Evolutionary conservation across 768 basidiomycete genomes (phyloP), one percentile per base, ranked within the genome.

Genomic region (Leccinum imitatum): DNA sequence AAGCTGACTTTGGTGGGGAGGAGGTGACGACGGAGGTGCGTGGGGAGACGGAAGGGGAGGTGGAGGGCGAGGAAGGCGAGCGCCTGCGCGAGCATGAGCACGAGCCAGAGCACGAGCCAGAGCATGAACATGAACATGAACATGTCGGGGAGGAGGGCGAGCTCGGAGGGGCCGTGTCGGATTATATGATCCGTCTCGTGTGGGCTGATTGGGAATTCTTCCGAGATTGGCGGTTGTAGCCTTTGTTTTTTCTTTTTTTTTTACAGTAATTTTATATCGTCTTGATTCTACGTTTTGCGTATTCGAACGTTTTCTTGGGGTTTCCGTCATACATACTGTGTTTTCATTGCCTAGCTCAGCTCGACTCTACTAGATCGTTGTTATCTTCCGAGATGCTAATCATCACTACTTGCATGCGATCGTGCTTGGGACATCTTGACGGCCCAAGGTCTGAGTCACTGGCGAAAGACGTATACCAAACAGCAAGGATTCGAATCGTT

Each of bases 141-240:
- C 64, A 59, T 21, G 65, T 39, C 5, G 79, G 78, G 3, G 81
- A 77, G 14, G 81, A 80, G 0, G 77, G 75, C 9, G 86, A 89
- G 39, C 21, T 25, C 14, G 87, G 89, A 2, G 92, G 91, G 15
- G 87, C 85, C 9, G 79, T 89, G 17, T 86, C 88, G 44, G 93
- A 95, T 58, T 95, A 92, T 68, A 95, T 97, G 93, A 77, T 97
- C 31, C 69, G 77, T 15, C 81, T 85, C 64, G 86, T 89, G 25
- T 77, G 80, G 54, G 69, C 67, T 46, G 88, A 93, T 64, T 82
- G 79, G 69, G 86, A 87, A 39, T 87, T 81, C 72, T 93, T 93
- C 75, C 78, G 75, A 59, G 87, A 88, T 47, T 91, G 90, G 89
- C 80, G 85, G 54, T 30, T 88, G 70, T 85, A 71, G 66, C 41